Base-by-base conservation (phyloP, 352 stramenopile genomes). In the Phytopythium kandeliae region DNA sequence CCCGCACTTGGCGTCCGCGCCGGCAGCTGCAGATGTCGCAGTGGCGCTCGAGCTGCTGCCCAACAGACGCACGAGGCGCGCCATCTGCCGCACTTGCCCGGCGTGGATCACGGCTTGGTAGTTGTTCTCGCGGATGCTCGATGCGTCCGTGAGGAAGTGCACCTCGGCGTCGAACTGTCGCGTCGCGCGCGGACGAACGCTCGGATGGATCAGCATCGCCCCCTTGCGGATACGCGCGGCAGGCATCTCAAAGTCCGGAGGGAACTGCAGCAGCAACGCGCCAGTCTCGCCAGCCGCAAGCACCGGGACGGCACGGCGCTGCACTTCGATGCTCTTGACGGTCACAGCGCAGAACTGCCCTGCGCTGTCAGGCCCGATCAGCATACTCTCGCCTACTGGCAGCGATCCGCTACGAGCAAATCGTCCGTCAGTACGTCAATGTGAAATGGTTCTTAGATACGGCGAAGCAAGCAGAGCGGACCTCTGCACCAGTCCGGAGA, bases 61-160 rank as follows among this genome's bases (percentile, higher is more conserved):
- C 51, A 56, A 50, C 35, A 90, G 55, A n/a, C 62, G 65, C 34
- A 91, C 71, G 17, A 93, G 66, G 58, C 86, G 89, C 26, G 74
- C 82, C 77, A 89, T 89, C 62, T 93, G 82, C 10, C 78, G 73
- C 8, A 93, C 79, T 49, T 82, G 79, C 0, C 82, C 82, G 7
- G 78, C 79, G 55, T 93, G 82, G 50, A 93, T 85, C n/a, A 93
- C 78, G 0, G 75, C 82, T 50, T 93, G 75, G 26, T 82, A 84
- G 55, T 90, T 90, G 44, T 51, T 51, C 47, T 87, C 67, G 24
- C 78, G 78, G 42, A 90, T 72, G 24, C 57, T 56, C 15, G 69
- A 63, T 19, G 69, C 61, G 47, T 88, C 71, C 15, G 69, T 65
- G 26, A 91, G 62, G 44, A 91, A 74, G 24, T 82, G 77, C n/a